Evolutionary conservation across 768 basidiomycete species (phyloP).

Genomic region (Ramaria sp.): DNA sequence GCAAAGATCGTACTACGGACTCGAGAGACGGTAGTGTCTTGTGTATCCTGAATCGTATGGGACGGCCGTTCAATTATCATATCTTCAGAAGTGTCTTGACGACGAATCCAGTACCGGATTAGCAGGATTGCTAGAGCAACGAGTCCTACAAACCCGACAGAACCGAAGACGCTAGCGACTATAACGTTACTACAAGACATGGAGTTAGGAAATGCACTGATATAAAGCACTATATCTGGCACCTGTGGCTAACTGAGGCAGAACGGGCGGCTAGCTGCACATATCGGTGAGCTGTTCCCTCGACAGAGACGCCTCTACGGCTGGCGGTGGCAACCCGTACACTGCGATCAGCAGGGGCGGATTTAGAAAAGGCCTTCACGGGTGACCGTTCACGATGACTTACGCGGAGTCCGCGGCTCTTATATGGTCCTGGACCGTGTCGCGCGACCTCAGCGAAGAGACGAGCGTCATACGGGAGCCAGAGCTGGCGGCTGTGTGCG

Average conservation of each 20-base stretch:
- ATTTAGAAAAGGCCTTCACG: neutral
- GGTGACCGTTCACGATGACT: neutral
- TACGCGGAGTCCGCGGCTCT: neutral
- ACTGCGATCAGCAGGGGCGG: neutral
- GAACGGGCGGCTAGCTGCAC: neutral
- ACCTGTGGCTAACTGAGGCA: neutral
- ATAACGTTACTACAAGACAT: constrained; percentile 5
- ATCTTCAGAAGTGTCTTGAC: neutral
- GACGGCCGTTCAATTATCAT: neutral
- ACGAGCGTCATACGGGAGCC: neutral
- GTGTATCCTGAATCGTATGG: neutral
- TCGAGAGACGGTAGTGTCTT: neutral
- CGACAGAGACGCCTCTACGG: neutral
- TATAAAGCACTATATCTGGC: neutral
- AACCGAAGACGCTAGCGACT: constrained; percentile 1
- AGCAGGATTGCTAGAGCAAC: neutral
- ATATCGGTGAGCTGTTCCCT: neutral
- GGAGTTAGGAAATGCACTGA: neutral
- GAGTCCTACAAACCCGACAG: constrained; percentile 1
- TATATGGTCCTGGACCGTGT: neutral
- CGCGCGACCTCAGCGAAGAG: neutral
- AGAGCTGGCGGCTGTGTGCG: neutral
- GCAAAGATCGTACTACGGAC: neutral
- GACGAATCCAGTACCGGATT: neutral
- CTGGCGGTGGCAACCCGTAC: neutral